These are phyloP conservation scores for Rhododendron griersonianum DNA, from an alignment of 148 eudicot genomes.

Conservation along the genomic window DNA sequence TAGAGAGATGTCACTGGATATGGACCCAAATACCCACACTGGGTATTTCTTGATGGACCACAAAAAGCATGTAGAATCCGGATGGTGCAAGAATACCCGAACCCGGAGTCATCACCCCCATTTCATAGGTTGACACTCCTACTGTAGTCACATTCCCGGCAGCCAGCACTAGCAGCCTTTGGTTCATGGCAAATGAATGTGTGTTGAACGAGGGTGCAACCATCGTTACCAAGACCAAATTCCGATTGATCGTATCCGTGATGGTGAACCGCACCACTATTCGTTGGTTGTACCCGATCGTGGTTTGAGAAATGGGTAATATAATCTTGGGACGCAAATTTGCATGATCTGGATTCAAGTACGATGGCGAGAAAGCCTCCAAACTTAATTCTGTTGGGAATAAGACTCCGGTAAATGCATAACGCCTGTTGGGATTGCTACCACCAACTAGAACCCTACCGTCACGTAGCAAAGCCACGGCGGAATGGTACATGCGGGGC, in stretches of 20 bases:
- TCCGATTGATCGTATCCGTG: slow-evolving; percentile 9
- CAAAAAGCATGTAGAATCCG: slow-evolving; percentile 54
- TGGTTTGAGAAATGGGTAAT: slow-evolving; percentile 22
- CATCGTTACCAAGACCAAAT: slow-evolving; percentile 42
- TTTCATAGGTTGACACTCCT: slow-evolving; percentile 16
- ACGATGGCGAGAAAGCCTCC: slow-evolving; percentile 59
- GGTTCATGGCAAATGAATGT: slow-evolving; percentile 68
- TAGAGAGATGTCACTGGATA: slow-evolving; percentile 18
- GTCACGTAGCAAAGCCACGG: slow-evolving; percentile 38
- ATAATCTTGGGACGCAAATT: slow-evolving; percentile 38
- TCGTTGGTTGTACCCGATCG: slow-evolving; percentile 21
- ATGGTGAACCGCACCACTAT: slow-evolving; percentile 27
- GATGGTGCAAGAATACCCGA: slow-evolving; percentile 42
- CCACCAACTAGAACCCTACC: slow-evolving; percentile 42
- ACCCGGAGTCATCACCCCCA: slow-evolving; percentile 25
- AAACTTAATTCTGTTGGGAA: slow-evolving; percentile 66
- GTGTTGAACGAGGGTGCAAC: slow-evolving; percentile 62
- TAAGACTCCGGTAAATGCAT: slow-evolving; percentile 43
- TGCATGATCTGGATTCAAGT: slow-evolving; percentile 26
- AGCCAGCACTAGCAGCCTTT: slow-evolving; percentile 43
- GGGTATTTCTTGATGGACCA: slow-evolving; percentile 54
- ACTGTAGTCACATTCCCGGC: background rate
- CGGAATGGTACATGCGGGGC: slow-evolving; percentile 73
- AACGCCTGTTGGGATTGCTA: slow-evolving; percentile 54
- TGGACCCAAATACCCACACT: slow-evolving; percentile 70